Percentiles rank a stretch among this genome's conserved stretches.
Conservation (phyloP, 768 basidiomycete species). For the Mycena indigotica region DNA sequence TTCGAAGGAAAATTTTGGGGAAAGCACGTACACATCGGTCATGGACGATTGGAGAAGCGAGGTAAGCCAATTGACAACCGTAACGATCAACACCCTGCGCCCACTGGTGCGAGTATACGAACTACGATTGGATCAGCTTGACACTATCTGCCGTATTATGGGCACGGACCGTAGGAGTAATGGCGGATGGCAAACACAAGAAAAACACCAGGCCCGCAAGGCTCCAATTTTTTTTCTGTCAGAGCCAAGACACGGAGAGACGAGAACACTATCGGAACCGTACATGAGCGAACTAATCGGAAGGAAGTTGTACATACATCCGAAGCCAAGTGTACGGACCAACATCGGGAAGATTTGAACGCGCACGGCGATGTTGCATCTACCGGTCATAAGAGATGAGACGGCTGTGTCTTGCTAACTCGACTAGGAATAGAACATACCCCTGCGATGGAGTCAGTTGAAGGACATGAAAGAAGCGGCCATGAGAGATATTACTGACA, state of each 20-base stretch:
- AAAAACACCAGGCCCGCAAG: slow-evolving; percentile 29
- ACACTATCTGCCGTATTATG: not conserved
- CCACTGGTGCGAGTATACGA: slow-evolving; percentile 20
- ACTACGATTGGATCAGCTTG: slow-evolving; percentile 6
- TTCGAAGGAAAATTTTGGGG: not conserved
- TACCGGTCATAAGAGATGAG: slow-evolving; percentile 11
- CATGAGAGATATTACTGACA: slow-evolving; percentile 24
- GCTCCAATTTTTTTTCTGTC: slow-evolving; percentile 25
- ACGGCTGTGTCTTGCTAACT: no score
- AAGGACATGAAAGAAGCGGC: not conserved
- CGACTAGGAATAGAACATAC: no score
- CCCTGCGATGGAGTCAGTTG: no score
- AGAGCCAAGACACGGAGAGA: slow-evolving; percentile 33
- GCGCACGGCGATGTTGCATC: slow-evolving; percentile 34
- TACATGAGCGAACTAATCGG: not conserved
- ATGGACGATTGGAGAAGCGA: slow-evolving; percentile 17
- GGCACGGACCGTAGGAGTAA: slow-evolving; percentile 29
- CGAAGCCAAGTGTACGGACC: slow-evolving; percentile 30
- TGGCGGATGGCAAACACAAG: slow-evolving; percentile 31
- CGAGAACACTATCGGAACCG: slow-evolving; percentile 28
- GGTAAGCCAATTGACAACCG: slow-evolving; percentile 19
- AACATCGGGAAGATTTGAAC: slow-evolving; percentile 36
- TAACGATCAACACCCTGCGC: slow-evolving; percentile 13
- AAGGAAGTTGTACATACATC: slow-evolving; percentile 9
- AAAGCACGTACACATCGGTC: slow-evolving; percentile 15